Conservation (phyloP, 164 flowering plant genomes). For the Aristolochia fimbriata region DNA sequence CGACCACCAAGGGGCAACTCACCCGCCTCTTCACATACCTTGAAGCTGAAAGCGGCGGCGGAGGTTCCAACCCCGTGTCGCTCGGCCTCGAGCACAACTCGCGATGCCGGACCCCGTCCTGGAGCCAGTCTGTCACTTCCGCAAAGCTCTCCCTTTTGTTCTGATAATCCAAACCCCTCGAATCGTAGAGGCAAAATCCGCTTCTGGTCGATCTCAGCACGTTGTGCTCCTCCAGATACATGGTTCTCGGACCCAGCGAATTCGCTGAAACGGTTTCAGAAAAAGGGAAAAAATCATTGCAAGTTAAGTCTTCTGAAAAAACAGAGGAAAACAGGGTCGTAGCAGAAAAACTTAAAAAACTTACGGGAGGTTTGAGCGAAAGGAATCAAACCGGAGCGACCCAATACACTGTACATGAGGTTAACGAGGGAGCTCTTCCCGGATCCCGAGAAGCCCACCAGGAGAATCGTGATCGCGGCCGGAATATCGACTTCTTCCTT, state of each 20-base stretch:
- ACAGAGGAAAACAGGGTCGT: background rate
- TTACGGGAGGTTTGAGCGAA: conserved; percentile 65
- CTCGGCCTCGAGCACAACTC: conserved; percentile 44
- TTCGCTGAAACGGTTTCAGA: conserved; percentile 16
- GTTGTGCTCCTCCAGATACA: conserved; percentile 68
- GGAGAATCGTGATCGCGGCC: conserved; percentile 34
- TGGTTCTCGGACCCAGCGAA: conserved; percentile 28
- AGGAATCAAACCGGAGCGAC: conserved; percentile 60
- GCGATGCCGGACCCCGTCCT: conserved; percentile 54
- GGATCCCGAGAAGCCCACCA: conserved; percentile 52
- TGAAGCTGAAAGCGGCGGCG: conserved; percentile 14
- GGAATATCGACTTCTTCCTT: conserved; percentile 63
- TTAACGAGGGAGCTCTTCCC: conserved; percentile 76
- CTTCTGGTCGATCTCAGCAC: conserved; percentile 54
- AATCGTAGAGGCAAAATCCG: conserved; percentile 72
- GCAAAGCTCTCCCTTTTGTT: conserved; percentile 27
- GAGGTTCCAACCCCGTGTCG: conserved; percentile 15
- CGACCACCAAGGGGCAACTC: conserved; percentile 58
- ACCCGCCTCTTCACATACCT: conserved; percentile 39
- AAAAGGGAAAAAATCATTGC: no score
- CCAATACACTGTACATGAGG: conserved; percentile 68
- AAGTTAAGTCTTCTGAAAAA: background rate
- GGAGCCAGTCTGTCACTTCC: conserved; percentile 42
- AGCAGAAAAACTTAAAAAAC: background rate
- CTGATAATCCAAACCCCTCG: conserved; percentile 46